These are phyloP conservation scores for Aspergillus fumigatus DNA, from an alignment of 2,329 filamentous ascomycete genomes.

Conservation along the genomic window DNA sequence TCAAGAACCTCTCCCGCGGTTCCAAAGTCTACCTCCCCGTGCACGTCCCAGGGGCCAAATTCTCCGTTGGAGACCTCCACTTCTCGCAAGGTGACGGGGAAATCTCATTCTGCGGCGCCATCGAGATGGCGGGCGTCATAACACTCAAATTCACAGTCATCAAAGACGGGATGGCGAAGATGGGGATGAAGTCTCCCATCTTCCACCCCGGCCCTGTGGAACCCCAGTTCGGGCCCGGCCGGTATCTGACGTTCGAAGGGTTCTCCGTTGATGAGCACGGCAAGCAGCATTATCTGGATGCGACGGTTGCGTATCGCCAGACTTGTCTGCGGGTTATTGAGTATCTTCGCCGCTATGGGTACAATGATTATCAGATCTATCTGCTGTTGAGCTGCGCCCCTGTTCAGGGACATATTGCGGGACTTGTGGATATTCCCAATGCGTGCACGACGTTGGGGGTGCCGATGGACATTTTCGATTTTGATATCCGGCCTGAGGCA, in stretches of 20 bases:
- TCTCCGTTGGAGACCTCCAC: slow-evolving; percentile 83
- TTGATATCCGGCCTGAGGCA: slow-evolving; percentile 72
- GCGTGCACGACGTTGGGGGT: slow-evolving; percentile 83
- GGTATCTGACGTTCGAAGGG: slow-evolving; percentile 81
- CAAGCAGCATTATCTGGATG: slow-evolving; percentile 85
- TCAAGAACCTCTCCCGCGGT: slow-evolving; percentile 77
- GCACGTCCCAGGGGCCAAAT: slow-evolving; percentile 81
- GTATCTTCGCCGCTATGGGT: slow-evolving; percentile 69
- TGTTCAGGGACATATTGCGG: slow-evolving; percentile 81
- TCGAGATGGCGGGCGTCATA: slow-evolving; percentile 90
- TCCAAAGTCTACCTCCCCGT: slow-evolving; percentile 83
- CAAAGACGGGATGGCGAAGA: slow-evolving; percentile 69
- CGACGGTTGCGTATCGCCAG: slow-evolving; percentile 81
- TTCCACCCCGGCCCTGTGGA: slow-evolving; percentile 85
- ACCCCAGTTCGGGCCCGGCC: slow-evolving; percentile 76
- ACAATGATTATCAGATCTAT: slow-evolving; percentile 74
- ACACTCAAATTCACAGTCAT: slow-evolving; percentile 87
- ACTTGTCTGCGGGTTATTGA: slow-evolving; percentile 73
- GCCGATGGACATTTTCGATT: slow-evolving; percentile 92
- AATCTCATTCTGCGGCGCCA: slow-evolving; percentile 83
- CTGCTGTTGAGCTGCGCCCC: slow-evolving; percentile 80
- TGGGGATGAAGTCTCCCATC: slow-evolving; percentile 77
- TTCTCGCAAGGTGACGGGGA: slow-evolving; percentile 88
- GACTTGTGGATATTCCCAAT: slow-evolving; percentile 87
- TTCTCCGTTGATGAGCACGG: slow-evolving; percentile 86